Evolutionary conservation across 2,329 filamentous ascomycete species (phyloP), one percentile per base, ranked within the genome.

Genomic region (Neofusicoccum laricinum): DNA sequence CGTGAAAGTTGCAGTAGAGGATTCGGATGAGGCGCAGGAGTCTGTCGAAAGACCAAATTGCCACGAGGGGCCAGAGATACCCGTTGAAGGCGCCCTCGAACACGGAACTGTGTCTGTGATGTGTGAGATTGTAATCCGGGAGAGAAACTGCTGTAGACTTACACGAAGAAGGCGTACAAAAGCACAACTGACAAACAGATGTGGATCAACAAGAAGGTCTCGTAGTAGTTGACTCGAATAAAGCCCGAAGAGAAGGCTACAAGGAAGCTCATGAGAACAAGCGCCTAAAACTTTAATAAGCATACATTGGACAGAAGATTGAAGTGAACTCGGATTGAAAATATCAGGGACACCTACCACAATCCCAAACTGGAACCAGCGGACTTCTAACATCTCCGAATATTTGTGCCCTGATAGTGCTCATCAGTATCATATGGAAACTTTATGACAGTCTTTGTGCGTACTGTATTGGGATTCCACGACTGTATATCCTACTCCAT

Each of bases 401-500:
- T 51, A 62, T 2, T n/a, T 38, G 36, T 51, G 36, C 14, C 30
- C 59, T 62, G 21, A 8, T 12, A 8, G 30, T 12, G 36, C 45
- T 10, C 30, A 15, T 41, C 12, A 7, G 46, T 30, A 30, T 30
- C 3, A 15, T 7, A 6, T 19, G 1, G 6, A 17, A 3, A 6
- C 4, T n/a, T 12, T 3, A 19, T 2, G 21, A n/a, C 2, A 1
- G 12, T 8, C 1, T 14, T 8, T 2, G 3, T 4, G 55, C 38
- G 6, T 38, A 63, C 61, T 49, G 71, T 70, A 67, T 34, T 69
- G 63, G 36, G 77, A 71, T 1, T 83, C 76, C 25, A 84, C 73
- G 1, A 83, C 66, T 0, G 84, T 81, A 66, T 89, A 91, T 0
- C 83, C 82, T 1, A 88, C 64, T 0, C 87, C 88, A 69, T 91